Evolutionary conservation across 768 basidiomycete genomes (phyloP).

Genomic region (Trametes maxima): DNA sequence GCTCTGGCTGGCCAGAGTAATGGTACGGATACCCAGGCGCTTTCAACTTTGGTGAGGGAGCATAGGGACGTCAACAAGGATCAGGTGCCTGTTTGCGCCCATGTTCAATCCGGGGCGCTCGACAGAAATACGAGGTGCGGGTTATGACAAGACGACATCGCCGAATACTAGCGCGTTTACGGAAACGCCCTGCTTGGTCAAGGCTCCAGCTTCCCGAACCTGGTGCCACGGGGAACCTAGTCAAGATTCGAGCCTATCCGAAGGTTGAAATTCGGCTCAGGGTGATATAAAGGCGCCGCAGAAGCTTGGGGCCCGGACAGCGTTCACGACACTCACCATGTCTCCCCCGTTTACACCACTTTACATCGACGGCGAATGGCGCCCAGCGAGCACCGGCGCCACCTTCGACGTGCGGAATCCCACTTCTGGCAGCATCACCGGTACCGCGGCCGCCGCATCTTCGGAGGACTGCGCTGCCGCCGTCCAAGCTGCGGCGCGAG

Average conservation of each 20-base stretch:
- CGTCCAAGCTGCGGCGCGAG: constrained; percentile 46
- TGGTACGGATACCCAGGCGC: not conserved
- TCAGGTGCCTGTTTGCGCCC: no score
- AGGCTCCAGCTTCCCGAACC: no score
- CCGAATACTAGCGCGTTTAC: no score
- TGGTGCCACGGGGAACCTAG: no score
- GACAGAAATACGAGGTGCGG: no score
- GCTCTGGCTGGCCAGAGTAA: not conserved
- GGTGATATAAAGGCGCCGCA: not conserved
- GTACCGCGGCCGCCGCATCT: constrained; percentile 48
- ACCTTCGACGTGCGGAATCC: constrained; percentile 53
- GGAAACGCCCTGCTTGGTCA: no score
- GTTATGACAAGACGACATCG: no score
- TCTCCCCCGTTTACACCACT: constrained; percentile 34
- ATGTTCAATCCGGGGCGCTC: no score
- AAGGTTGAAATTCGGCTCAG: not conserved
- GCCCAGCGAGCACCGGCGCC: constrained; percentile 38
- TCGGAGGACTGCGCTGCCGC: constrained; percentile 36
- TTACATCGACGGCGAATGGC: constrained; percentile 43
- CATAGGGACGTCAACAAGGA: no score
- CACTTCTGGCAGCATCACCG: constrained; percentile 44
- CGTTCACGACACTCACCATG: constrained; percentile 7
- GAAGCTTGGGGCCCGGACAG: no score
- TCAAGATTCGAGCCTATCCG: not conserved
- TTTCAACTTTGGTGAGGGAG: no score